Conservation (phyloP, 2,329 filamentous ascomycete genomes). For the Colletotrichum truncatum region DNA sequence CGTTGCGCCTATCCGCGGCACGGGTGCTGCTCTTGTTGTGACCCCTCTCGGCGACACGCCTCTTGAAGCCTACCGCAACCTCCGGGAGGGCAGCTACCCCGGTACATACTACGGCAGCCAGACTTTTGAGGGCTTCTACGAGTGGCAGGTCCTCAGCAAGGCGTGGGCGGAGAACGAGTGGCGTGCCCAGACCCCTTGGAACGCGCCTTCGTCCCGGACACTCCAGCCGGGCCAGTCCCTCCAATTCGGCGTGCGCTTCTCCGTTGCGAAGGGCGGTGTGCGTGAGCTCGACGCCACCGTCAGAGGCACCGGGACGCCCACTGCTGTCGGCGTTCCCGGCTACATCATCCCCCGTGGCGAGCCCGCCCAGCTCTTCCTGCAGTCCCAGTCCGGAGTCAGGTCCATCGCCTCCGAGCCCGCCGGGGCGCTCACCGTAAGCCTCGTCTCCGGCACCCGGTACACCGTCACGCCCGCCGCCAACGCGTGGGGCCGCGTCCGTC, state of each 20-base stretch:
- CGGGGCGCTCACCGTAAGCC: slow-evolving; percentile 44
- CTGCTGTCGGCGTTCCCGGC: slow-evolving; percentile 62
- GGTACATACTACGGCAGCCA: slow-evolving; percentile 58
- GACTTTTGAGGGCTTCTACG: slow-evolving; percentile 68
- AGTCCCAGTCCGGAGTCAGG: slow-evolving; percentile 47
- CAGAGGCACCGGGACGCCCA: slow-evolving; percentile 50
- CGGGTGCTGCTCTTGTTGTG: slow-evolving; percentile 61
- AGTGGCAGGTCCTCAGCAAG: slow-evolving; percentile 64
- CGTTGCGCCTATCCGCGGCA: slow-evolving; percentile 58
- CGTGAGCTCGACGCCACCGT: slow-evolving; percentile 58
- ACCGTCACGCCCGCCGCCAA: slow-evolving; percentile 50
- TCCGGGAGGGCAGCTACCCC: slow-evolving; percentile 53
- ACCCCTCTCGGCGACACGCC: slow-evolving; percentile 55
- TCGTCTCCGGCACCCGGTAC: slow-evolving; percentile 39
- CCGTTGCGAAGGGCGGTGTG: slow-evolving; percentile 52
- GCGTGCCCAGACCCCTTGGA: slow-evolving; percentile 59
- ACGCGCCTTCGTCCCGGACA: slow-evolving; percentile 55
- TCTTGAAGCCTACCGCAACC: slow-evolving; percentile 64
- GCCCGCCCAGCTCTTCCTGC: slow-evolving; percentile 54
- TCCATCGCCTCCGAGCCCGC: slow-evolving; percentile 50
- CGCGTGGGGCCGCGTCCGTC: slow-evolving; percentile 58
- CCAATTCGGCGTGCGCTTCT: slow-evolving; percentile 61
- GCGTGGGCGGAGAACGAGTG: slow-evolving; percentile 67
- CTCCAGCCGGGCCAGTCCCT: slow-evolving; percentile 54
- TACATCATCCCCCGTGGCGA: slow-evolving; percentile 61